Evolutionary conservation across 2,329 filamentous ascomycete species (phyloP).

Genomic region (Colletotrichum agaves): DNA sequence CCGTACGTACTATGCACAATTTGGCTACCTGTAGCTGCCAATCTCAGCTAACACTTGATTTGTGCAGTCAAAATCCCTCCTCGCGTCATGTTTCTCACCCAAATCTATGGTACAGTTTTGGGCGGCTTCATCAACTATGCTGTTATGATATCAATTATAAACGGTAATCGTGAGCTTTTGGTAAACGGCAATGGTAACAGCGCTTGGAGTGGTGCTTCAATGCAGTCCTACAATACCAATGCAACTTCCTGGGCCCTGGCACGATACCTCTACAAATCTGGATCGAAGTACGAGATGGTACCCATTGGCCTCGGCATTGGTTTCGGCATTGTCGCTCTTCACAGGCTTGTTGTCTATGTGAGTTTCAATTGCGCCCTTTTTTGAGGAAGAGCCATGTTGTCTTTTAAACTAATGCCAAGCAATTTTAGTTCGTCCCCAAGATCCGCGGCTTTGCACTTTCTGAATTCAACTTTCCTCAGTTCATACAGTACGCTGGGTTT

Average conservation of each 20-base stretch:
- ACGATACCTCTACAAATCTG: slow-evolving; percentile 61
- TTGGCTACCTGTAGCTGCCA: no score
- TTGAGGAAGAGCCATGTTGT: neutral
- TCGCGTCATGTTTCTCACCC: slow-evolving; percentile 65
- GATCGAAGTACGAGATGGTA: slow-evolving; percentile 57
- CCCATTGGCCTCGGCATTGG: slow-evolving; percentile 63
- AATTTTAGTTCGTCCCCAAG: slow-evolving; percentile 56
- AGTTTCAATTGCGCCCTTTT: slow-evolving; percentile 30
- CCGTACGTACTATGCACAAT: slow-evolving; percentile 48
- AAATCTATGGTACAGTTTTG: slow-evolving; percentile 65
- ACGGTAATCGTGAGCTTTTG: slow-evolving; percentile 59
- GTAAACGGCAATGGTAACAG: slow-evolving; percentile 56
- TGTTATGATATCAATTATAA: slow-evolving; percentile 66
- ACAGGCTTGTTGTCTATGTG: slow-evolving; percentile 56
- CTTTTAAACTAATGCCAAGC: neutral
- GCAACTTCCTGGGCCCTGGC: slow-evolving; percentile 63
- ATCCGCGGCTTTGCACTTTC: slow-evolving; percentile 52
- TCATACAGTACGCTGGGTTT: slow-evolving; percentile 64
- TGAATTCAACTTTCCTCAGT: slow-evolving; percentile 63
- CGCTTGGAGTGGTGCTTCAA: slow-evolving; percentile 63
- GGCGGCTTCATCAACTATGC: slow-evolving; percentile 65
- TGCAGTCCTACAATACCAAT: slow-evolving; percentile 62
- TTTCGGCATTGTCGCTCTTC: slow-evolving; percentile 53
- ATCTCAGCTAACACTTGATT: slow-evolving; percentile 37
- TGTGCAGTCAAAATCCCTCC: slow-evolving; percentile 64